Conservation (phyloP, 1,139 yeast species). For the Sugiyamaella grinbergsii region DNA sequence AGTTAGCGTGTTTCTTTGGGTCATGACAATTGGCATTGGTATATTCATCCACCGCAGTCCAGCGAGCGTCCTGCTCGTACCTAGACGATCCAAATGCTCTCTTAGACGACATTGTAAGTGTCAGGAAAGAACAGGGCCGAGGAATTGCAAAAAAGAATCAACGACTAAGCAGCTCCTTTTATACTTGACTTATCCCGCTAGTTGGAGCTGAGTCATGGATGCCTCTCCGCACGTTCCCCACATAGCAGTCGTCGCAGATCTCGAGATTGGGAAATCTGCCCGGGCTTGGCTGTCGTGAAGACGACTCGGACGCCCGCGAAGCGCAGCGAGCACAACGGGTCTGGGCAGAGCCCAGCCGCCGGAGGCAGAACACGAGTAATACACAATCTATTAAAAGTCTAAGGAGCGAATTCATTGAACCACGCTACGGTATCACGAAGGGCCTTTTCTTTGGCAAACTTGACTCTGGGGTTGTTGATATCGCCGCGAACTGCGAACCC, state of each 20-base stretch:
- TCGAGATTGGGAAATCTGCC: too few relatives aligned
- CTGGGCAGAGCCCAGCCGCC: not conserved
- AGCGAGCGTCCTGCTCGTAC: constrained; percentile 20
- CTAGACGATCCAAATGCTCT: constrained; percentile 13
- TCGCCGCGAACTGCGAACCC: constrained; percentile 85
- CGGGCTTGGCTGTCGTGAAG: too few relatives aligned
- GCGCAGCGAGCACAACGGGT: too few relatives aligned
- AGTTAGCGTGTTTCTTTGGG: constrained; percentile 4
- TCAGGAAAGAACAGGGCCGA: not conserved
- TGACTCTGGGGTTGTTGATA: constrained; percentile 51
- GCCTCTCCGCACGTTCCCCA: too few relatives aligned
- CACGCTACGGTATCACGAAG: constrained; percentile 60
- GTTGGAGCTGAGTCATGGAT: too few relatives aligned
- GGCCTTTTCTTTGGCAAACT: constrained; percentile 71
- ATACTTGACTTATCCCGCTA: too few relatives aligned
- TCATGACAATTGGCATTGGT: constrained; percentile 19
- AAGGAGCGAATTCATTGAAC: constrained; percentile 43
- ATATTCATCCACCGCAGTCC: constrained; percentile 20
- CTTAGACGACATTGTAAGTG: constrained; percentile 10
- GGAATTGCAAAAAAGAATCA: not conserved
- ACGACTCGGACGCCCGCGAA: too few relatives aligned
- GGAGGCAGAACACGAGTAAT: not conserved
- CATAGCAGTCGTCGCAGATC: too few relatives aligned
- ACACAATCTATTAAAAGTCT: not conserved
- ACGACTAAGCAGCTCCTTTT: not conserved